Conservation (phyloP, 306 rosid species). For the Cucurbita maxima region DNA sequence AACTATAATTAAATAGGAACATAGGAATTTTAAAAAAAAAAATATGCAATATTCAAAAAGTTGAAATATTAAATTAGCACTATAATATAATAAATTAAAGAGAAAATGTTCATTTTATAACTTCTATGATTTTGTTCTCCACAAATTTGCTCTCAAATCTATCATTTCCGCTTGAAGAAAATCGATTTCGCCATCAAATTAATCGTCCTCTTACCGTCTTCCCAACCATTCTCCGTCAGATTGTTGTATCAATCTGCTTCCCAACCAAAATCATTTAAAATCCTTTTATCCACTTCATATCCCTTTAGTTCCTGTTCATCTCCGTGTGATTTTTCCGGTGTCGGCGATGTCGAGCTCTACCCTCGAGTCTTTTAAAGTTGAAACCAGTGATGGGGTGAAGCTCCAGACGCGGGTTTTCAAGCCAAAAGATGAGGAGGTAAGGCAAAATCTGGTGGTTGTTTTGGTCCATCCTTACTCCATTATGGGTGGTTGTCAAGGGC, state of each 20-base stretch:
- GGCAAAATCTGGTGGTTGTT: slow-evolving; percentile 32
- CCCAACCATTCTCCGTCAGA: neutral
- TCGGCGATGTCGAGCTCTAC: slow-evolving; percentile 30
- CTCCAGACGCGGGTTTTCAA: slow-evolving; percentile 55
- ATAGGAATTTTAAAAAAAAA: no score
- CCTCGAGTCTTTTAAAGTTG: slow-evolving; percentile 46
- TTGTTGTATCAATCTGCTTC: neutral
- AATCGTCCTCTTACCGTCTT: neutral
- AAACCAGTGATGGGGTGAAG: slow-evolving; percentile 52
- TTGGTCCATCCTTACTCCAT: slow-evolving; percentile 90
- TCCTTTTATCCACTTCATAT: neutral
- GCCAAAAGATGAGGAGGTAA: slow-evolving; percentile 19
- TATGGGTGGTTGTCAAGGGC: slow-evolving; percentile 77
- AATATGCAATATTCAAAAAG: no score
- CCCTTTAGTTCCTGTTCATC: neutral
- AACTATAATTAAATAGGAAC: no score
- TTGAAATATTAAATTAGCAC: no score
- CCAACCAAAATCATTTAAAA: neutral
- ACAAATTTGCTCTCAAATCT: neutral
- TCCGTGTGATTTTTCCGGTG: neutral
- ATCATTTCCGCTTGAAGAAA: neutral
- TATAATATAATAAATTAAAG: neutral
- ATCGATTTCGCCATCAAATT: neutral
- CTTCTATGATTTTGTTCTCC: neutral
- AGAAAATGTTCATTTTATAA: neutral